phyloP scores from a whole-genome alignment of 257 asterid genomes.

The Datura wrightii region DNA sequence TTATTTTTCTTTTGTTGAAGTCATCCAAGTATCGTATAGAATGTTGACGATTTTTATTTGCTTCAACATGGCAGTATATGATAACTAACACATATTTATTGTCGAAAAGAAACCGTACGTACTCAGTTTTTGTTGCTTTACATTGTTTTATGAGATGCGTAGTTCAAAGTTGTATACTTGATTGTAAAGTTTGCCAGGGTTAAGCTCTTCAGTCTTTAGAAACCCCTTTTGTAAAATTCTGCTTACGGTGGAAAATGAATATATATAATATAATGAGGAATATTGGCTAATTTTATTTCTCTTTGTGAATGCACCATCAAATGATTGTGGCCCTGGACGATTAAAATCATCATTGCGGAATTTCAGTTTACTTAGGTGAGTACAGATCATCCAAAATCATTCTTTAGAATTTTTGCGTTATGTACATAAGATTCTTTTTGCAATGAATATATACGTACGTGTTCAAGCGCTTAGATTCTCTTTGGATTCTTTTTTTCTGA shows the following conservation, averaged over 20 bases:
- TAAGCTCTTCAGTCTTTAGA: too few relatives aligned
- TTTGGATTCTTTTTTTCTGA: conserved; percentile 51
- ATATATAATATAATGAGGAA: neutral
- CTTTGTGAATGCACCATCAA: conserved; percentile 48
- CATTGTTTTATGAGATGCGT: neutral
- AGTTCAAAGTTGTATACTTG: neutral
- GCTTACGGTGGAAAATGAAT: neutral
- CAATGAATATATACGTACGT: conserved; percentile 14
- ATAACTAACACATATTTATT: too few relatives aligned
- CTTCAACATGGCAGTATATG: neutral
- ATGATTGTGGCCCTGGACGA: conserved; percentile 54
- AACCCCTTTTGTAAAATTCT: too few relatives aligned
- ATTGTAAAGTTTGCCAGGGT: neutral
- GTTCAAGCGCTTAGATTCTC: conserved; percentile 43
- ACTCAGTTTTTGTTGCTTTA: neutral
- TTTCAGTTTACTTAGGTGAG: conserved; percentile 89
- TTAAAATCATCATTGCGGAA: conserved; percentile 44
- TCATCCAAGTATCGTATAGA: too few relatives aligned
- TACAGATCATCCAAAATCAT: conserved; percentile 21
- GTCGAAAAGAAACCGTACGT: too few relatives aligned
- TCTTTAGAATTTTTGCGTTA: neutral
- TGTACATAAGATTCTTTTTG: conserved; percentile 12
- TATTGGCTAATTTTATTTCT: conserved; percentile 44
- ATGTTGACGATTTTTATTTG: neutral
- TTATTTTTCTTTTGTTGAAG: too few relatives aligned